Percentiles rank a stretch among this genome's conserved stretches.
phyloP scores from a whole-genome alignment of 495 filamentous ascomycete species.

The Neurospora sp. region DNA sequence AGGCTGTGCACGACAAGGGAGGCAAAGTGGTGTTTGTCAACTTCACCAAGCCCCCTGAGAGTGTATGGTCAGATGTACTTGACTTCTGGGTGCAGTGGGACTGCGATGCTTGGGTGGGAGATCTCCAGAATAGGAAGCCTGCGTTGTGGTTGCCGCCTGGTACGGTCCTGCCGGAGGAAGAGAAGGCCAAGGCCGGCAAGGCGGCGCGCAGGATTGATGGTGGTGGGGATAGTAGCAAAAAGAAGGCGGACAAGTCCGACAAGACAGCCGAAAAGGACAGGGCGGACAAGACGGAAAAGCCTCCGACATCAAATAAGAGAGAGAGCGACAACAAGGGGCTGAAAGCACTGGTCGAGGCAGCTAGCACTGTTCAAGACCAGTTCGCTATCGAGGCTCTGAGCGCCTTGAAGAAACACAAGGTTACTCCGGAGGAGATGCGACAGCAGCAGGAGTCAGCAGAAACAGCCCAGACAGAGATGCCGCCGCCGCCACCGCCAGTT shows the following conservation, averaged over 20 bases:
- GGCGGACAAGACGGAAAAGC: not conserved
- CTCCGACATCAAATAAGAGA: not conserved
- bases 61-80: slow-evolving; percentile 55
- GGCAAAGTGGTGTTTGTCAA: slow-evolving; percentile 63
- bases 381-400: not conserved
- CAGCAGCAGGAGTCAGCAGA: not conserved
- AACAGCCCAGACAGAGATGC: not conserved
- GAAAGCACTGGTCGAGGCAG: not conserved
- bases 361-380: not conserved
- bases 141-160: slow-evolving; percentile 46
- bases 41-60: slow-evolving; percentile 55
- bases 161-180: slow-evolving; percentile 19
- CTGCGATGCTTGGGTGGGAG: slow-evolving; percentile 58
- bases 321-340: not conserved
- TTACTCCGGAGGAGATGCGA: not conserved
- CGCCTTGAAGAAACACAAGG: not conserved
- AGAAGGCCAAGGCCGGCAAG: slow-evolving; percentile 18
- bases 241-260: no score
- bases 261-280: no score
- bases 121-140: slow-evolving; percentile 43
- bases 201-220: slow-evolving; percentile 9
- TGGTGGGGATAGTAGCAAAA: no score
- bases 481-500: not conserved
- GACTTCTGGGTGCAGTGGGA: slow-evolving; percentile 64
- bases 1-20: slow-evolving; percentile 51